Conservation (phyloP, 306 rosid species). For the Canavalia ensiformis region DNA sequence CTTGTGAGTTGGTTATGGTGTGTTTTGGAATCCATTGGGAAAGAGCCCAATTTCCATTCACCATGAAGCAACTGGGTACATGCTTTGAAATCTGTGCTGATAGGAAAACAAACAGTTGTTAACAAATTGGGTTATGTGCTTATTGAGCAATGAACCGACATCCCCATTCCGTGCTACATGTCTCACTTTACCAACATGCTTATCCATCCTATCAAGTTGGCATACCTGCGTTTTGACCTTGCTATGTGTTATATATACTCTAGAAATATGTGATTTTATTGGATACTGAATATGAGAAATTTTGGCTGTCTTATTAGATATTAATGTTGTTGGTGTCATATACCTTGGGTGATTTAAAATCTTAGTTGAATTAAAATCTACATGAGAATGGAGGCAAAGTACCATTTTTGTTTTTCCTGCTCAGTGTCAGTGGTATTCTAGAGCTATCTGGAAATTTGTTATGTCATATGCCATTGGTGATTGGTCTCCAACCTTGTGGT, state of each 20-base stretch:
- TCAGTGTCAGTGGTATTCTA: neutral
- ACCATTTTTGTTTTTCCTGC: too few relatives aligned
- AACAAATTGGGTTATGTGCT: neutral
- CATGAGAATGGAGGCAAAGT: neutral
- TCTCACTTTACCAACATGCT: neutral
- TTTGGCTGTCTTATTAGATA: neutral
- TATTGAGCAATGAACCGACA: slow-evolving; percentile 5
- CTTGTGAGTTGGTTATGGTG: neutral
- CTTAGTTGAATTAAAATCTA: slow-evolving; percentile 25
- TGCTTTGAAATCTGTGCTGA: too few relatives aligned
- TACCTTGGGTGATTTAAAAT: slow-evolving; percentile 10
- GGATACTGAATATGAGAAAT: slow-evolving; percentile 6
- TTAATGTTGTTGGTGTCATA: slow-evolving; percentile 1
- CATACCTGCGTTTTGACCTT: slow-evolving; percentile 9
- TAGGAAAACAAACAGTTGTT: neutral
- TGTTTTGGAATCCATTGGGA: too few relatives aligned
- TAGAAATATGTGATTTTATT: neutral
- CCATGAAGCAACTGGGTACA: too few relatives aligned
- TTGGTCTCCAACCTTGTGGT: slow-evolving; percentile 36
- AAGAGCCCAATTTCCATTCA: too few relatives aligned
- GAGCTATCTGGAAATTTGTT: slow-evolving; percentile 13
- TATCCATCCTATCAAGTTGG: slow-evolving; percentile 18
- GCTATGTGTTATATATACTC: neutral
- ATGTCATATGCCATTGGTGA: neutral
- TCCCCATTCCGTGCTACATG: neutral